Evolutionary conservation across 441 rosid genomes (phyloP).

Genomic region (Sinapis alba): DNA sequence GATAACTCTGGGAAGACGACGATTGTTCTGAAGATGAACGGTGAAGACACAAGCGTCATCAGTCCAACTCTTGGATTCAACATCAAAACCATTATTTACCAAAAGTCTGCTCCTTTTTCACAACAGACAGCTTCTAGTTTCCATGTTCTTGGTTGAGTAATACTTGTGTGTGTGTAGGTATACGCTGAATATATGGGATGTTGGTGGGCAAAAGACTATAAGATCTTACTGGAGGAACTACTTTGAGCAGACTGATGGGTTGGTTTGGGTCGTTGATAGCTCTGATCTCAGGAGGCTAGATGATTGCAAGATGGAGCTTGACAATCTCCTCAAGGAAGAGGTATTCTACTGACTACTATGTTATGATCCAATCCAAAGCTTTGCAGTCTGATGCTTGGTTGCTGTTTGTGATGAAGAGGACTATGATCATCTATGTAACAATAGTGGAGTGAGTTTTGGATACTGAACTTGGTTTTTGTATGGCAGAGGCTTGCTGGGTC

Average conservation of each 20-base stretch:
- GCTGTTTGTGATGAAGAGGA: background rate
- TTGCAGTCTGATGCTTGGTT: background rate
- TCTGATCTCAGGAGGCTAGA: conserved; percentile 91
- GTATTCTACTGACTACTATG: conserved; percentile 27
- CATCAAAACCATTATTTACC: conserved; percentile 76
- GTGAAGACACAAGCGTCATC: conserved; percentile 88
- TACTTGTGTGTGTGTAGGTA: conserved; percentile 52
- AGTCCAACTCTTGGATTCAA: conserved; percentile 98
- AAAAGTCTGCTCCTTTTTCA: conserved; percentile 42
- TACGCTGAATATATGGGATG: conserved; percentile 90
- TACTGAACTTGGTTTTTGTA: conserved; percentile 13
- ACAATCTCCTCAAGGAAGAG: conserved; percentile 95
- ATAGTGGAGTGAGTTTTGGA: conserved; percentile 1
- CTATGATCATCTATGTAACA: background rate
- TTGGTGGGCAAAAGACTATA: conserved; percentile 95
- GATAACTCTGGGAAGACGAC: conserved; percentile 97
- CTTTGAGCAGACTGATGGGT: conserved; percentile 97
- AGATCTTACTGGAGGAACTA: conserved; percentile 98
- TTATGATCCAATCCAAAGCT: background rate
- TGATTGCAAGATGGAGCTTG: conserved; percentile 91
- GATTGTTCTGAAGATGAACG: conserved; percentile 87
- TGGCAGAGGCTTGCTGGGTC: conserved; percentile 91
- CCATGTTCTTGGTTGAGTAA: conserved; percentile 16
- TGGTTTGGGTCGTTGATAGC: conserved; percentile 98
- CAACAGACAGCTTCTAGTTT: background rate